Conservation (phyloP, 2,329 filamentous ascomycete genomes). For the Leptoxyphium fumago region DNA sequence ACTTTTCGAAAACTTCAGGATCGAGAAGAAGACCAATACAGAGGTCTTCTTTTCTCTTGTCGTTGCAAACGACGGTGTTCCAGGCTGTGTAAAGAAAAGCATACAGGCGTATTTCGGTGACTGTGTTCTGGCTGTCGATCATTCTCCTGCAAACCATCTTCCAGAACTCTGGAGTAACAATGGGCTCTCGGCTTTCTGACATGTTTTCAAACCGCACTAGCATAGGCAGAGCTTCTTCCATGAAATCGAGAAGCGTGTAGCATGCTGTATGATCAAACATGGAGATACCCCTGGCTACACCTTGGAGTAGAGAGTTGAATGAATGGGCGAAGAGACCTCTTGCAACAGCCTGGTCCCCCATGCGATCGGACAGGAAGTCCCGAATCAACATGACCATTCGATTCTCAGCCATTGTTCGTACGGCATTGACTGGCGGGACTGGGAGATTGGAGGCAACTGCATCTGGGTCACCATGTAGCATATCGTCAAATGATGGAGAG, state of each 20-base stretch:
- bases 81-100: constrained; percentile 70
- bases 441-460: constrained; percentile 48
- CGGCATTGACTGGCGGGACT: constrained; percentile 52
- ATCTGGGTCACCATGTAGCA: constrained; percentile 46
- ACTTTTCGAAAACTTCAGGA: constrained; percentile 59
- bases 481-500: constrained; percentile 50
- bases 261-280: constrained; percentile 71
- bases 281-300: constrained; percentile 59
- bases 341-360: constrained; percentile 36
- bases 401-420: constrained; percentile 78
- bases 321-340: constrained; percentile 61
- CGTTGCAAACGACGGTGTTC: constrained; percentile 53
- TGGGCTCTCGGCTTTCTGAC: constrained; percentile 26
- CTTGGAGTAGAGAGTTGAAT: constrained; percentile 59
- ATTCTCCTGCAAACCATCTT: constrained; percentile 65
- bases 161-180: constrained; percentile 76
- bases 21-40: constrained; percentile 64
- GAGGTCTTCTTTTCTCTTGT: constrained; percentile 51
- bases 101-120: constrained; percentile 75
- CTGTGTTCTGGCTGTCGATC: constrained; percentile 69
- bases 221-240: constrained; percentile 65
- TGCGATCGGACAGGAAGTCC: constrained; percentile 56
- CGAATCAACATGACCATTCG: constrained; percentile 67
- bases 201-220: constrained; percentile 45
- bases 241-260: constrained; percentile 79